phyloP scores from a whole-genome alignment of 2,329 filamentous ascomycete genomes.

The Lecanicillium sp. region DNA sequence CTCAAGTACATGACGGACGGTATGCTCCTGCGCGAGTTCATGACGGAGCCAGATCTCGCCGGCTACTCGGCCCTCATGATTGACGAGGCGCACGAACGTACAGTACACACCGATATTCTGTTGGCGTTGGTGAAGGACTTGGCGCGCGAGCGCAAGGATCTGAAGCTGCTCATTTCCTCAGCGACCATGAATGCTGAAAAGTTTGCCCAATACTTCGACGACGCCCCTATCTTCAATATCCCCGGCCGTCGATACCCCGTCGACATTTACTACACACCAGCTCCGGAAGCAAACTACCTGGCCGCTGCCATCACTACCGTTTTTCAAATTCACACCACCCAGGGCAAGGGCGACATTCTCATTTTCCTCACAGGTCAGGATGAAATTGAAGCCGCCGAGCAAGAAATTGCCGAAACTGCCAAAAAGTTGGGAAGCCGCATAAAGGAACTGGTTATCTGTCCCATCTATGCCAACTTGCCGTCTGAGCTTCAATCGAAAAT shows the following conservation, averaged over 20 bases:
- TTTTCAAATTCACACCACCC: conserved; percentile 89
- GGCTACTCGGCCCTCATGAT: conserved; percentile 89
- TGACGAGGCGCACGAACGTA: conserved; percentile 94
- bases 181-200: conserved; percentile 93
- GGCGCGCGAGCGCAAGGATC: conserved; percentile 69
- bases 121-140: conserved; percentile 86
- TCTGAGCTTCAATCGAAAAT: conserved; percentile 88
- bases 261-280: conserved; percentile 82
- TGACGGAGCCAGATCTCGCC: conserved; percentile 78
- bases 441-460: conserved; percentile 81
- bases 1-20: conserved; percentile 97
- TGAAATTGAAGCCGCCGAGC: conserved; percentile 84
- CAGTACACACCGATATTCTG: conserved; percentile 82
- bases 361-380: conserved; percentile 95
- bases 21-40: conserved; percentile 83
- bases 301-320: conserved; percentile 86
- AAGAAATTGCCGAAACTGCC: conserved; percentile 76
- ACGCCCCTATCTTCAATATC: conserved; percentile 90
- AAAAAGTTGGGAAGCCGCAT: conserved; percentile 79
- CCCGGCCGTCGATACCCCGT: conserved; percentile 85
- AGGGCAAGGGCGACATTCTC: conserved; percentile 79
- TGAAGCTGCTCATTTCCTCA: conserved; percentile 87
- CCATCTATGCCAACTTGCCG: conserved; percentile 89
- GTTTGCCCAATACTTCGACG: conserved; percentile 86
- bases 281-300: conserved; percentile 90